Conservation (phyloP, 306 rosid species). For the Arachis hypogaea region DNA sequence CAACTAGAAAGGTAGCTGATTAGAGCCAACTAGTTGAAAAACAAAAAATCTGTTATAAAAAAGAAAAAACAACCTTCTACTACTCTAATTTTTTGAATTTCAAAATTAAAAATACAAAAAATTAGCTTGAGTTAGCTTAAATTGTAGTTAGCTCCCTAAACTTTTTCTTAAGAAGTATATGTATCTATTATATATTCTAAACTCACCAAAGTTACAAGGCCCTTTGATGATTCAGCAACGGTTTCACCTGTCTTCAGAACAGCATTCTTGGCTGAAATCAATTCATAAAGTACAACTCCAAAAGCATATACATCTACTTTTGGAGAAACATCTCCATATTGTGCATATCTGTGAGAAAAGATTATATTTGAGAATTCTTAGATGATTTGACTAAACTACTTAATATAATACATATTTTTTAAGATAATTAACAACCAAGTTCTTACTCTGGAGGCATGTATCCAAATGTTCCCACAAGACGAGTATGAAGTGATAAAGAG, state of each 20-base stretch:
- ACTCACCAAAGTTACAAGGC: slow-evolving; percentile 75
- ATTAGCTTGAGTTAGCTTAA: too few relatives aligned
- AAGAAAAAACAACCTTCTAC: too few relatives aligned
- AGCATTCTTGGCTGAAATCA: slow-evolving; percentile 78
- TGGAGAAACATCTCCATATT: slow-evolving; percentile 80
- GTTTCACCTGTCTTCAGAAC: slow-evolving; percentile 52
- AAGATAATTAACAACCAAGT: background rate
- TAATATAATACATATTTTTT: too few relatives aligned
- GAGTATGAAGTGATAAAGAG: slow-evolving; percentile 67
- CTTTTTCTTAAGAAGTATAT: background rate
- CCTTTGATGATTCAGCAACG: slow-evolving; percentile 58
- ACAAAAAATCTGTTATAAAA: too few relatives aligned
- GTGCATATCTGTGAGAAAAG: slow-evolving; percentile 67
- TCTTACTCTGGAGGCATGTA: slow-evolving; percentile 96
- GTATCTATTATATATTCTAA: background rate
- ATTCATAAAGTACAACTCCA: slow-evolving; percentile 49
- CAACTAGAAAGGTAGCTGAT: too few relatives aligned
- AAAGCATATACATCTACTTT: slow-evolving; percentile 74
- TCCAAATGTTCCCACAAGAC: slow-evolving; percentile 91
- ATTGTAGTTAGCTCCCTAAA: too few relatives aligned
- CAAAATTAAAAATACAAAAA: too few relatives aligned
- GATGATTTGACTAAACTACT: too few relatives aligned
- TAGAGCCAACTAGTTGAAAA: too few relatives aligned
- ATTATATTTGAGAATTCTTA: too few relatives aligned
- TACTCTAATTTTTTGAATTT: too few relatives aligned